Percentiles rank a stretch among this genome's conserved stretches.
phyloP scores from a whole-genome alignment of 73 alveolate genomes.

The Symbiodinium pilosum region DNA sequence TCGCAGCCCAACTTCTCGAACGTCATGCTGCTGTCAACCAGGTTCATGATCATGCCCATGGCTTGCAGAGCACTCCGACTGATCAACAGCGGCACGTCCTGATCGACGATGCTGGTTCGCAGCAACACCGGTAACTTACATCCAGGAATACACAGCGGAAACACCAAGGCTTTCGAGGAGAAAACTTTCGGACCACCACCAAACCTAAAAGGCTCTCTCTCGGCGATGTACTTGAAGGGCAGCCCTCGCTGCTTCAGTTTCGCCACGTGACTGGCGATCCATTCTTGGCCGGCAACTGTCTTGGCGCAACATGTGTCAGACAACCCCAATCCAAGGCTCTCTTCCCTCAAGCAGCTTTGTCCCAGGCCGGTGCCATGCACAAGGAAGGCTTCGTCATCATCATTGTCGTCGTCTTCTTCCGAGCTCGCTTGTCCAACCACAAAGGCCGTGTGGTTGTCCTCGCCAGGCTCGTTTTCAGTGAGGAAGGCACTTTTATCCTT shows the following conservation, averaged over 20 bases:
- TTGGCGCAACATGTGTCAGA: constrained; percentile 25
- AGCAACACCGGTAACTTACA: not conserved
- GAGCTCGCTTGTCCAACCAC: not conserved
- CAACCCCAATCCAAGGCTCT: not conserved
- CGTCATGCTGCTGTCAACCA: too few species aligned
- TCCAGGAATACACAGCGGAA: not conserved
- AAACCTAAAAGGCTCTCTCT: not conserved
- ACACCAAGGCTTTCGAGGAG: not conserved
- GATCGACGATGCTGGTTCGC: not conserved
- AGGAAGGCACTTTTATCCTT: too few species aligned
- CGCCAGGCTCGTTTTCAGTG: not conserved
- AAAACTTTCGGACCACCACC: not conserved
- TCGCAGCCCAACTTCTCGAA: too few species aligned
- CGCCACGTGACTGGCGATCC: not conserved
- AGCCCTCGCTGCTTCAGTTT: not conserved
- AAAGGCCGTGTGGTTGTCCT: not conserved
- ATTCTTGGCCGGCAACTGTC: not conserved
- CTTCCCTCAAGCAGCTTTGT: too few species aligned
- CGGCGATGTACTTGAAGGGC: not conserved
- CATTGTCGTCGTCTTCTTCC: not conserved
- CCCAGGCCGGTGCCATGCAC: not conserved
- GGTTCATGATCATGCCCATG: not conserved
- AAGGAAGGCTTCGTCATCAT: not conserved
- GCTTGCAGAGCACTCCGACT: not conserved
- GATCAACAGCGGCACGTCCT: constrained; percentile 15